These are phyloP conservation scores for Rhynchosporium graminicola DNA, from an alignment of 2,329 filamentous ascomycete species.

Conservation along the genomic window DNA sequence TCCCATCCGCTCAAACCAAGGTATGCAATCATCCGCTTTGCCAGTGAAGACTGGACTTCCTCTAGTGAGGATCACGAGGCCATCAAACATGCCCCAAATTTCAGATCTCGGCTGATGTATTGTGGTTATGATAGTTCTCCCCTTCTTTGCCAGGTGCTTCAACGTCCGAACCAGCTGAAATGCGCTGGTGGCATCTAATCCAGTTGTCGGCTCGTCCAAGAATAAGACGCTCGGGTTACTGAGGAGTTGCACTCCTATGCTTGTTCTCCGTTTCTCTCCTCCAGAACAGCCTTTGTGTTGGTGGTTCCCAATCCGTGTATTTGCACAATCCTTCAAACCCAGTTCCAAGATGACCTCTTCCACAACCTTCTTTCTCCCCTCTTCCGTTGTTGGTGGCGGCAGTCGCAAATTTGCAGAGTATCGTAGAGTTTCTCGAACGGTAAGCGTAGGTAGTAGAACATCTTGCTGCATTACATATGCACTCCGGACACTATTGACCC, in stretches of 20 bases:
- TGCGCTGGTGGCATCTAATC: constrained; percentile 74
- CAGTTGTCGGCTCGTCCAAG: constrained; percentile 78
- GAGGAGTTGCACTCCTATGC: constrained; percentile 77
- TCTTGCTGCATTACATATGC: constrained; percentile 79
- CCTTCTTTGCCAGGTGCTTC: constrained; percentile 66
- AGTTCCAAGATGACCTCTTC: constrained; percentile 77
- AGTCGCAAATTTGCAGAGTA: constrained; percentile 74
- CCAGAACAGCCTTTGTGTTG: constrained; percentile 76
- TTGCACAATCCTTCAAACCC: constrained; percentile 73
- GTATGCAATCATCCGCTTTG: constrained; percentile 54
- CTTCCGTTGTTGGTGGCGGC: constrained; percentile 59
- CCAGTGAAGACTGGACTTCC: constrained; percentile 72
- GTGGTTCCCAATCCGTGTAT: constrained; percentile 71
- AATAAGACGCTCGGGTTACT: constrained; percentile 77
- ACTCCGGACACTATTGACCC: constrained; percentile 57
- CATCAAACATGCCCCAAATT: constrained; percentile 77
- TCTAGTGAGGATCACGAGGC: constrained; percentile 66
- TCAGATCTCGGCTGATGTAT: constrained; percentile 79
- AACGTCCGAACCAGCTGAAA: constrained; percentile 72
- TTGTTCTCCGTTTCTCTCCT: constrained; percentile 75
- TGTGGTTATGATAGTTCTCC: constrained; percentile 70
- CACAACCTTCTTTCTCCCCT: constrained; percentile 63
- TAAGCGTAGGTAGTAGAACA: constrained; percentile 70
- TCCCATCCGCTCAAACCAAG: constrained; percentile 63
- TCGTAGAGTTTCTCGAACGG: constrained; percentile 71